Percentiles rank a stretch among this genome's conserved stretches.
These are phyloP conservation scores for Microthlaspi erraticum DNA, from an alignment of 345 rosid genomes.

Conservation along the genomic window DNA sequence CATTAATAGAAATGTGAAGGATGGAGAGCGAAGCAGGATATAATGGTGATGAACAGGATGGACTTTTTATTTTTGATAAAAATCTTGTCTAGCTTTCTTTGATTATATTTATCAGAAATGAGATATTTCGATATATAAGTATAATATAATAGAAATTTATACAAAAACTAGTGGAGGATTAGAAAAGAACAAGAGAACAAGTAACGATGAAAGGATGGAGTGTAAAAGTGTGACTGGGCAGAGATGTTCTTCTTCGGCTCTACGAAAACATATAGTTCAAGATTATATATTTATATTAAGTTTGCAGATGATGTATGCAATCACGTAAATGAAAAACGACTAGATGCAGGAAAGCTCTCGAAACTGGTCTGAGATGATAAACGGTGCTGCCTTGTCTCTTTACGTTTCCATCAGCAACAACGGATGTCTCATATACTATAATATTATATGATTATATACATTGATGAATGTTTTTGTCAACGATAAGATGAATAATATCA, in stretches of 20 bases:
- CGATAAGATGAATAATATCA: background rate
- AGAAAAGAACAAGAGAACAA: slow-evolving; percentile 17
- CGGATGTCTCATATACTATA: too few relatives aligned
- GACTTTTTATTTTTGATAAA: too few relatives aligned
- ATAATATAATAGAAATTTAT: background rate
- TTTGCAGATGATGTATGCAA: background rate
- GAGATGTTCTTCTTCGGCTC: background rate
- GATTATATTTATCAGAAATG: background rate
- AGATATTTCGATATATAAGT: background rate
- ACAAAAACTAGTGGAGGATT: background rate
- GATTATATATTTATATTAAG: too few relatives aligned
- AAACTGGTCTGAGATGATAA: slow-evolving; percentile 12
- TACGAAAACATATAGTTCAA: too few relatives aligned
- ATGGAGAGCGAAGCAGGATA: too few relatives aligned
- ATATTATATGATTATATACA: background rate
- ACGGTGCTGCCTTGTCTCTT: slow-evolving; percentile 30
- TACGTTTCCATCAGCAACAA: background rate
- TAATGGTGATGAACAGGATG: too few relatives aligned
- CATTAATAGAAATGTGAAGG: too few relatives aligned
- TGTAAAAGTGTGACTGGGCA: background rate
- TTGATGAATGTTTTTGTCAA: background rate
- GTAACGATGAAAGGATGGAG: background rate
- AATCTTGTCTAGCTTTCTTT: background rate
- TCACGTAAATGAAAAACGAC: background rate
- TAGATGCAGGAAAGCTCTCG: background rate